Percentiles rank a stretch among this genome's conserved stretches.
Conservation (phyloP, 1,284 basidiomycete genomes). For the Inonotus hispidus region DNA sequence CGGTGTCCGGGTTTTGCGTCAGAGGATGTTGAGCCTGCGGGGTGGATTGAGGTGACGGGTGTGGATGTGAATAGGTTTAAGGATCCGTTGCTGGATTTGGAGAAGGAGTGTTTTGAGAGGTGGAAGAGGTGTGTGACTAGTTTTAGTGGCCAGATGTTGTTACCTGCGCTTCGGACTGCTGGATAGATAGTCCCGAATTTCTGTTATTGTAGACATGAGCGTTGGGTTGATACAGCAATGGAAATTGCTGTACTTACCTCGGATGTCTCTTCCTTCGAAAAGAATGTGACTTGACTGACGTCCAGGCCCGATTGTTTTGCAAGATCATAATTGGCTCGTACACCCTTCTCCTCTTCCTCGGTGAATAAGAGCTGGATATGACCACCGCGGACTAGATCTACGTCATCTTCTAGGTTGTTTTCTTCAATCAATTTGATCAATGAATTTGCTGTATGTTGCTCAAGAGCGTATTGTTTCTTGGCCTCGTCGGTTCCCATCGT, state of each 20-base stretch:
- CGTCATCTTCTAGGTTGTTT: constrained; percentile 38
- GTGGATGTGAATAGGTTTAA: constrained; percentile 65
- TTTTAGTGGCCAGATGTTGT: constrained; percentile 77
- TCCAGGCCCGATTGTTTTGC: constrained; percentile 51
- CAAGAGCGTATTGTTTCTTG: constrained; percentile 47
- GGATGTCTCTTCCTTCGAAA: constrained; percentile 43
- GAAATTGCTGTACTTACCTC: constrained; percentile 32
- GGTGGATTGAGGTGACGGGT: constrained; percentile 47
- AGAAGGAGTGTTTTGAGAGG: constrained; percentile 28
- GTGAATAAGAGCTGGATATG: constrained; percentile 51
- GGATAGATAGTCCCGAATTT: constrained; percentile 51
- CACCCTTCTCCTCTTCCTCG: constrained; percentile 34
- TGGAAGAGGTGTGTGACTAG: constrained; percentile 62
- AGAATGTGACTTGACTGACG: constrained; percentile 40
- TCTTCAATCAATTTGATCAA: constrained; percentile 47
- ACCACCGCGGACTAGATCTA: constrained; percentile 61
- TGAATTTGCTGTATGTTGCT: constrained; percentile 47
- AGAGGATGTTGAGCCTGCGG: background rate
- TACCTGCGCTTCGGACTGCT: constrained; percentile 42
- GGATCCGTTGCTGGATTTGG: constrained; percentile 30
- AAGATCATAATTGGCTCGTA: constrained; percentile 43
- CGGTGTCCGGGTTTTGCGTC: constrained; percentile 22
- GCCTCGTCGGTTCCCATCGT: constrained; percentile 51
- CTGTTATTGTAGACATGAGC: constrained; percentile 31
- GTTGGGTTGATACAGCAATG: background rate